Base-by-base conservation (phyloP, 1,284 basidiomycete genomes). In the Polyporus tsugae region DNA sequence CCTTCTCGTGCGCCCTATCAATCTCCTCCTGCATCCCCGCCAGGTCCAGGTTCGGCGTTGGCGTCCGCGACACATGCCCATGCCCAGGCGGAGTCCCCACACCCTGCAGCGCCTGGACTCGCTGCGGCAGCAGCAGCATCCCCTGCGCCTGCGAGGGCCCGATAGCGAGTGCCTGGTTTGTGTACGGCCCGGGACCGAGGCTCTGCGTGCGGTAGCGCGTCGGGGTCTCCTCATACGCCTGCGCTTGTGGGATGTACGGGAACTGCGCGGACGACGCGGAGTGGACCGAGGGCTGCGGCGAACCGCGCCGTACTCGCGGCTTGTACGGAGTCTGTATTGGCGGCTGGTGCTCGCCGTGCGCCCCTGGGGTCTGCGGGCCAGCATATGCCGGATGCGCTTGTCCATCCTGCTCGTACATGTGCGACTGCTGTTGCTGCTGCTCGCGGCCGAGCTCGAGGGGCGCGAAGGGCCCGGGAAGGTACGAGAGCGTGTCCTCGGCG, bases 21-120 rank as follows among this genome's bases (percentile, higher is more conserved):
- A 95, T 95, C 83, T 94, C 88, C n/a, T 86, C 86, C 75, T 94
- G 90, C 69, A 95, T 83, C 2, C 88, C 89, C 6, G 86, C 82
- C 62, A 94, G 80, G 78, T 95, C 92, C 39, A 93, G 80, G 65
- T 86, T 87, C 39, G 91, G 91, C 41, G 90, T 92, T 57, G 90
- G 89, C 49, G 90, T 89, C 53, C 91, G 85, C 53, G 90, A 90
- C 36, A 90, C 83, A 67, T 85, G 82, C 44, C 73, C 66, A 57
- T 49, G 46, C 10, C 57, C 38, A 4, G 75, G 58, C 36, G 62
- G 65, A 33, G 60, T 65, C 9, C 67, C 61, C 60, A 71, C 74
- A 11, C 64, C 67, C 46, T 71, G 74, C 44, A 74, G 72, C 5
- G 83, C 80, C 65, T 86, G 84, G 55, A 87, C 76, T 22, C 84